These are phyloP conservation scores for Cardiospermum halicacabum DNA, from an alignment of 345 rosid genomes.

Conservation along the genomic window DNA sequence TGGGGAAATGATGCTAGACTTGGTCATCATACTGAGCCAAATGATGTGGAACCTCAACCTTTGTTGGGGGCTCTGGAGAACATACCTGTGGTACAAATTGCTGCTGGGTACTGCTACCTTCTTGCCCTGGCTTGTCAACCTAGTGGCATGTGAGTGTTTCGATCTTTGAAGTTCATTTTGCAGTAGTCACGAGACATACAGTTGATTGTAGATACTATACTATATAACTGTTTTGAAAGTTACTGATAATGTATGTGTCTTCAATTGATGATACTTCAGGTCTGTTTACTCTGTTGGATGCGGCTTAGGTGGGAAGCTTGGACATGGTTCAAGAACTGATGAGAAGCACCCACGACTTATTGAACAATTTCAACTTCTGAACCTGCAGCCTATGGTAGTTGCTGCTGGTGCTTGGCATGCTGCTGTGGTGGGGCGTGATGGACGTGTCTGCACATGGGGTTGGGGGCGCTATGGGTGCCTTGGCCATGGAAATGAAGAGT, in stretches of 20 bases:
- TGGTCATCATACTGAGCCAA: slow-evolving; percentile 77
- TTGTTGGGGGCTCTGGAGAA: slow-evolving; percentile 87
- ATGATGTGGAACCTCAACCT: slow-evolving; percentile 72
- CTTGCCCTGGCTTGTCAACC: slow-evolving; percentile 93
- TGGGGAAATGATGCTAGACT: slow-evolving; percentile 82
- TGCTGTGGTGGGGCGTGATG: slow-evolving; percentile 89
- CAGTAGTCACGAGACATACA: not conserved
- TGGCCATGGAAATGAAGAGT: slow-evolving; percentile 91
- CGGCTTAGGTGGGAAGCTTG: slow-evolving; percentile 97
- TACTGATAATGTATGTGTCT: slow-evolving; percentile 11
- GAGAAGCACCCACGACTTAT: slow-evolving; percentile 89
- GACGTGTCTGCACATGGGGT: slow-evolving; percentile 96
- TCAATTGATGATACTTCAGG: slow-evolving; percentile 37
- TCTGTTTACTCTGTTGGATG: slow-evolving; percentile 97
- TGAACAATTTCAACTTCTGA: slow-evolving; percentile 64
- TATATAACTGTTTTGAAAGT: no score
- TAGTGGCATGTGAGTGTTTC: slow-evolving; percentile 73
- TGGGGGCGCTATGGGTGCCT: slow-evolving; percentile 97
- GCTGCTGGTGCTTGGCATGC: slow-evolving; percentile 99
- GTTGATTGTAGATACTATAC: no score
- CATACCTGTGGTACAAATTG: slow-evolving; percentile 78
- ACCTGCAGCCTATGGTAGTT: slow-evolving; percentile 79
- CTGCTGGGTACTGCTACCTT: slow-evolving; percentile 93
- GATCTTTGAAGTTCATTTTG: slow-evolving; percentile 4
- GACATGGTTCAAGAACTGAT: slow-evolving; percentile 69